Base-by-base conservation (phyloP, 2,329 filamentous ascomycete species). In the Onygena corvina region DNA sequence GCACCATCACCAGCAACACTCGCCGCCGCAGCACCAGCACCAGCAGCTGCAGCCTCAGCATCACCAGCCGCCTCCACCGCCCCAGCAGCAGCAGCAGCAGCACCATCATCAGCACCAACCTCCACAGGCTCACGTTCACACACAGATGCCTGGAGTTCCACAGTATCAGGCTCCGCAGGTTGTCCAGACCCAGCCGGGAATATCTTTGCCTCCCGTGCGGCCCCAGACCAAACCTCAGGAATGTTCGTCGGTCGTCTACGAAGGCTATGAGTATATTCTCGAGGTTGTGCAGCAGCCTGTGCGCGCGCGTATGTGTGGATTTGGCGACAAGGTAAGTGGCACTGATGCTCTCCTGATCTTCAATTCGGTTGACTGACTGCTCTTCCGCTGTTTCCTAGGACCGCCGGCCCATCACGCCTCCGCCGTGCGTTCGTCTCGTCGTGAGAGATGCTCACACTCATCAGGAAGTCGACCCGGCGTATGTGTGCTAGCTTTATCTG, bases 301-400 rank as follows among this genome's bases (percentile, higher is more conserved):
- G 59, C 81, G 92, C 59, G 92, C 92, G 56, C 85, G 92, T 53
- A 96, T 96, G 92, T 98, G 92, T 71, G 92, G 92, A 5, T 98
- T 96, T 70, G 92, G 92, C 54, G 92, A 98, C 72, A 98, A 96
- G 77, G 86, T 92, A 69, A 50, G 18, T 30, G 12, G 8, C 21
- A 18, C 25, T 18, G n/a, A 12, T 30, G 3, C 16, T 46, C 20
- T 36, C 4, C 29, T n/a, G 8, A 31, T 30, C 14, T 23, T 27
- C 9, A 12, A 31, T 12, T 9, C 16, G 23, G 2, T 29, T 25
- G 8, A 9, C 21, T 46, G 16, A 46, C 42, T 11, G 12, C 12
- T 44, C 42, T 34, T 40, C 5, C 14, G 8, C 12, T 8, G 20
- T n/a, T 6, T 52, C 56, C 52, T 60, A 94, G 85, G 92, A 98